Evolutionary conservation across 1,284 basidiomycete genomes (phyloP).

Genomic region (Cutaneotrichosporon spelunceum): DNA sequence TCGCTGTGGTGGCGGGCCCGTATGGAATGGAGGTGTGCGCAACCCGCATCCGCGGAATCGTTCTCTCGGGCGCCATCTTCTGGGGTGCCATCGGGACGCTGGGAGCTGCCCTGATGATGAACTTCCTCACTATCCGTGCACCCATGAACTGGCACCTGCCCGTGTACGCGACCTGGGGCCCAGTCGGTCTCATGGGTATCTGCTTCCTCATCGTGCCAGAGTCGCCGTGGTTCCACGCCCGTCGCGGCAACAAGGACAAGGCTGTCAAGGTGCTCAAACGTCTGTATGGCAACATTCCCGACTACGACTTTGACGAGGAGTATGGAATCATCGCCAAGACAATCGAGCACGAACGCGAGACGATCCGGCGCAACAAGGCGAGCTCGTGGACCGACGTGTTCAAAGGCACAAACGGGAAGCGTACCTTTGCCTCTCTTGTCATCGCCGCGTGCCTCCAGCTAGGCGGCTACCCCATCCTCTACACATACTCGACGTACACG

Average conservation of each 20-base stretch:
- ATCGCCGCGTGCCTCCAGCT: constrained; percentile 19
- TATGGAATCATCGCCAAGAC: constrained; percentile 28
- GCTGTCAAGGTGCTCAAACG: constrained; percentile 21
- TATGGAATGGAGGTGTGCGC: constrained; percentile 23
- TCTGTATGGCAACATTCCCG: constrained; percentile 30
- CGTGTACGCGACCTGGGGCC: constrained; percentile 19
- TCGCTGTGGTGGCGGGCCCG: constrained; percentile 17
- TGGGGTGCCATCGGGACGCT: constrained; percentile 8
- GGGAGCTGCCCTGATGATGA: constrained; percentile 16
- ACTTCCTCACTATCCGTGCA: constrained; percentile 12
- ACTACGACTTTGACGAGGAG: constrained; percentile 36
- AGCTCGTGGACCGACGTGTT: constrained; percentile 15
- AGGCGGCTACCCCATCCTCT: constrained; percentile 26
- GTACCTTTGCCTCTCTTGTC: constrained; percentile 24
- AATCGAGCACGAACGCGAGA: constrained; percentile 26
- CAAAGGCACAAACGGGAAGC: constrained; percentile 25
- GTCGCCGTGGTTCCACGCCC: constrained; percentile 25
- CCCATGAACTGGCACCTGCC: constrained; percentile 20
- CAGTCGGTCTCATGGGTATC: constrained; percentile 16
- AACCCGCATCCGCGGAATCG: constrained; percentile 17
- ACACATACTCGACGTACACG: constrained; percentile 30
- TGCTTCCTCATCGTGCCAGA: constrained; percentile 20
- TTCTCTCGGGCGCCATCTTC: constrained; percentile 14
- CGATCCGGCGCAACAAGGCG: constrained; percentile 6
- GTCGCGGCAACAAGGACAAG: constrained; percentile 23